Percentiles rank a stretch among this genome's conserved stretches.
Evolutionary conservation across 2,329 filamentous ascomycete species (phyloP).

Genomic region (Byssoonygena ceratinophila): DNA sequence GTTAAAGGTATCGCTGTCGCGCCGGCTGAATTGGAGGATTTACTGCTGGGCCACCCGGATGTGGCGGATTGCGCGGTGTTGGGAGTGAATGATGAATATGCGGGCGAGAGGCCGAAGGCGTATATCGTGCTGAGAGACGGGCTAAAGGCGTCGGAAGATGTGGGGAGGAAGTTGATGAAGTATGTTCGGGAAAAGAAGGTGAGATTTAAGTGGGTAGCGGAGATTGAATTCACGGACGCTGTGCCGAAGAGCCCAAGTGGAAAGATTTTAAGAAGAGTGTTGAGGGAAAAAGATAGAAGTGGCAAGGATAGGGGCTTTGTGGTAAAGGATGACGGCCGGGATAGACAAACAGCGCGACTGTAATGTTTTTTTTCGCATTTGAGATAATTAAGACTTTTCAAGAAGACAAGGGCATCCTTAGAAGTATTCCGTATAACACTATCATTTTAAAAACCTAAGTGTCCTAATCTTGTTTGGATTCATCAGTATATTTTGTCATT

Average conservation of each 20-base stretch:
- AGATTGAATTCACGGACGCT: slow-evolving; percentile 32
- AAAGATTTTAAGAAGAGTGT: slow-evolving; percentile 50
- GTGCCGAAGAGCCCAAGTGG: slow-evolving; percentile 66
- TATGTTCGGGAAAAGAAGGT: slow-evolving; percentile 58
- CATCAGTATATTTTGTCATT: slow-evolving; percentile 15
- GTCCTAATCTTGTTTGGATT: neutral
- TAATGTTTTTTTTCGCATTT: slow-evolving; percentile 18
- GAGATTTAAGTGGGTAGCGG: slow-evolving; percentile 29
- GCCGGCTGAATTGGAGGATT: slow-evolving; percentile 42
- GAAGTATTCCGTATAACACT: too few relatives aligned
- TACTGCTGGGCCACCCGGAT: slow-evolving; percentile 38
- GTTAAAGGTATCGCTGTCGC: slow-evolving; percentile 47
- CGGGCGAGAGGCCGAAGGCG: slow-evolving; percentile 54
- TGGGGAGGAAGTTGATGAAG: slow-evolving; percentile 43
- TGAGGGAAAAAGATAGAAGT: slow-evolving; percentile 10
- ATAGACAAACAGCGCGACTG: slow-evolving; percentile 28
- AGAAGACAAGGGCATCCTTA: too few relatives aligned
- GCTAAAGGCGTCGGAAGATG: slow-evolving; percentile 6
- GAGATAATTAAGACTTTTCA: too few relatives aligned
- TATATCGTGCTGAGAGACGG: slow-evolving; percentile 41
- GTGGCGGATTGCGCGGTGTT: slow-evolving; percentile 43
- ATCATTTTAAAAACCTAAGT: neutral
- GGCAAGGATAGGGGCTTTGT: slow-evolving; percentile 12
- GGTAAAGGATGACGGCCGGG: neutral
- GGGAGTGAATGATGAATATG: slow-evolving; percentile 30